phyloP scores from a whole-genome alignment of 2,329 filamentous ascomycete genomes.

The Domatiomyces catenatus region DNA sequence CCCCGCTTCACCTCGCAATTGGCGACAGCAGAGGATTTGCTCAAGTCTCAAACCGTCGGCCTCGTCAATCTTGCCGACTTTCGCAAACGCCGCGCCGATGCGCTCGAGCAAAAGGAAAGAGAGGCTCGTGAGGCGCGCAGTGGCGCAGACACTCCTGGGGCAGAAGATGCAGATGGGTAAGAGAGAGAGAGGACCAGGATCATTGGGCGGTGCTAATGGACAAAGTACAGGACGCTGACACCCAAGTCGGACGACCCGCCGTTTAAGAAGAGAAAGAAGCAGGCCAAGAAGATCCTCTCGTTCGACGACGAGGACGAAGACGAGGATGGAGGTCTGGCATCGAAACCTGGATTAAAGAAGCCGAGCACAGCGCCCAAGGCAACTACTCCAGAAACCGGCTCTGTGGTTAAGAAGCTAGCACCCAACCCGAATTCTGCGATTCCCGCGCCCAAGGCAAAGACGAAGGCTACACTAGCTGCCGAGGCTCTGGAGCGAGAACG shows the following conservation, averaged over 20 bases:
- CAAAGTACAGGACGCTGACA: conserved; percentile 41
- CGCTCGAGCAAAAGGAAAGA: conserved; percentile 77
- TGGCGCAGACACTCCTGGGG: conserved; percentile 32
- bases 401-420: conserved; percentile 23
- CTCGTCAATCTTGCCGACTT: conserved; percentile 87
- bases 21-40: conserved; percentile 60
- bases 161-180: conserved; percentile 44
- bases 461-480: conserved; percentile 59
- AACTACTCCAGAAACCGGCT: conserved; percentile 14
- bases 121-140: conserved; percentile 52
- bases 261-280: conserved; percentile 45
- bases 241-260: conserved; percentile 28
- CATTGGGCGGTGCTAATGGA: conserved; percentile 31
- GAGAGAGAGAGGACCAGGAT: conserved; percentile 16
- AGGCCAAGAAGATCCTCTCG: conserved; percentile 45
- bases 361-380: background rate
- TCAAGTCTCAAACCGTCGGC: conserved; percentile 77
- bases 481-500: conserved; percentile 65
- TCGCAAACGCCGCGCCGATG: conserved; percentile 85
- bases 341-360: conserved; percentile 11
- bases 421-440: conserved; percentile 28
- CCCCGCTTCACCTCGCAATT: conserved; percentile 57
- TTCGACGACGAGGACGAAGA: conserved; percentile 46
- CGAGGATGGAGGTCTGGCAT: conserved; percentile 24
- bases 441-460: conserved; percentile 55